Conservation (phyloP, 805 yeast genomes). For the Schwanniomyces vanrijiae region DNA sequence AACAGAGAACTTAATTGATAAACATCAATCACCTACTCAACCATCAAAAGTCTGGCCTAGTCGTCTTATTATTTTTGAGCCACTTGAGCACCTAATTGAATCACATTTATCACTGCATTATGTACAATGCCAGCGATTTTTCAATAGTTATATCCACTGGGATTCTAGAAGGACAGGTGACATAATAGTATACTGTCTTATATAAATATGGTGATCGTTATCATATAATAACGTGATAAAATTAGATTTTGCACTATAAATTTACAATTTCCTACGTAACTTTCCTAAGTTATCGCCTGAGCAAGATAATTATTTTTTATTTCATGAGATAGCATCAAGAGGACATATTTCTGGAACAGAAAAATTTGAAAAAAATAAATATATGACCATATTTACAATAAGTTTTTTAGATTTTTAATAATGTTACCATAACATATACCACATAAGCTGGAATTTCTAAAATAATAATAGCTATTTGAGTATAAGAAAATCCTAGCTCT, state of each 20-base stretch:
- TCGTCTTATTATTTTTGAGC: slow-evolving; percentile 71
- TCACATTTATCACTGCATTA: slow-evolving; percentile 42
- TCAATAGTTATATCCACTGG: slow-evolving; percentile 85
- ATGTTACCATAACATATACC: slow-evolving; percentile 35
- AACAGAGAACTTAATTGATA: neutral
- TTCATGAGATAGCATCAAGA: no score
- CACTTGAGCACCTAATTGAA: slow-evolving; percentile 48
- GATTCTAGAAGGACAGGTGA: slow-evolving; percentile 80
- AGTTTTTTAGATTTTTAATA: slow-evolving; percentile 2
- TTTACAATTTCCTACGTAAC: neutral
- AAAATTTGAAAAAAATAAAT: no score
- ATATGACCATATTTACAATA: no score
- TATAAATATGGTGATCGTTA: neutral
- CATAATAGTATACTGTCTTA: slow-evolving; percentile 56
- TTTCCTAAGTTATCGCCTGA: neutral
- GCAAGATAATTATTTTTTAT: no score
- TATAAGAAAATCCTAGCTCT: slow-evolving; percentile 46
- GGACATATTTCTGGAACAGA: no score
- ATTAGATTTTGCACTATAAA: neutral
- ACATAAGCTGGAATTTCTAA: slow-evolving; percentile 46
- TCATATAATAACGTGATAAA: neutral
- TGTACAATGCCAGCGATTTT: slow-evolving; percentile 51
- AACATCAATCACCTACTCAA: neutral
- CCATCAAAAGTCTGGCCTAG: slow-evolving; percentile 57
- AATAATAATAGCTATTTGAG: slow-evolving; percentile 41